phyloP scores from a whole-genome alignment of 2,329 filamentous ascomycete species.

The Penicillium hordei region DNA sequence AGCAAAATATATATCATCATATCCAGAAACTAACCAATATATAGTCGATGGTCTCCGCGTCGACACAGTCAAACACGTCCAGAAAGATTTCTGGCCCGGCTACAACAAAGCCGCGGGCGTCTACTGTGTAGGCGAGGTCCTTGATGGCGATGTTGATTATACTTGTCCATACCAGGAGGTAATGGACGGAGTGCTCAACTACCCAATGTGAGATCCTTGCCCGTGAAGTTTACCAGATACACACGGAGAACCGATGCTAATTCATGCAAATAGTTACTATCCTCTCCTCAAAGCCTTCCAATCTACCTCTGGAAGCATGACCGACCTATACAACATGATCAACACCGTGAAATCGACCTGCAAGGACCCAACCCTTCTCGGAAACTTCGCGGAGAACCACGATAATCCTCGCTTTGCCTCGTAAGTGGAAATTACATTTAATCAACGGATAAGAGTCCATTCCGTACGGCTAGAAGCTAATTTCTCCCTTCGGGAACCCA shows the following conservation, averaged over 20 bases:
- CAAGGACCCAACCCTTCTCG: conserved; percentile 49
- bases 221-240: neutral
- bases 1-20: neutral
- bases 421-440: conserved; percentile 9
- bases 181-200: conserved; percentile 51
- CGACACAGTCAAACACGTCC: conserved; percentile 53
- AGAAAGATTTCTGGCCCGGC: conserved; percentile 46
- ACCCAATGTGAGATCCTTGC: conserved; percentile 36
- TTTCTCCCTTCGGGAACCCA: neutral
- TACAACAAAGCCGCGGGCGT: conserved; percentile 46
- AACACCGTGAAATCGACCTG: conserved; percentile 34
- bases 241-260: neutral
- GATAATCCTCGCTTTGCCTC: conserved; percentile 57
- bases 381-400: conserved; percentile 61
- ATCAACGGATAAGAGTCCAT: neutral
- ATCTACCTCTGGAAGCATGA: conserved; percentile 32
- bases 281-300: conserved; percentile 36
- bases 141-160: conserved; percentile 41
- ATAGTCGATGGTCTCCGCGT: conserved; percentile 54
- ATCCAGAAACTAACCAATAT: neutral
- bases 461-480: neutral
- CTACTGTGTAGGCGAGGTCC: conserved; percentile 52
- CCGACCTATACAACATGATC: conserved; percentile 34
- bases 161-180: conserved; percentile 48
- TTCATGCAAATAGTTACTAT: conserved; percentile 15